phyloP scores from a whole-genome alignment of 1,284 basidiomycete genomes.

The Moniliophthora roreri region DNA sequence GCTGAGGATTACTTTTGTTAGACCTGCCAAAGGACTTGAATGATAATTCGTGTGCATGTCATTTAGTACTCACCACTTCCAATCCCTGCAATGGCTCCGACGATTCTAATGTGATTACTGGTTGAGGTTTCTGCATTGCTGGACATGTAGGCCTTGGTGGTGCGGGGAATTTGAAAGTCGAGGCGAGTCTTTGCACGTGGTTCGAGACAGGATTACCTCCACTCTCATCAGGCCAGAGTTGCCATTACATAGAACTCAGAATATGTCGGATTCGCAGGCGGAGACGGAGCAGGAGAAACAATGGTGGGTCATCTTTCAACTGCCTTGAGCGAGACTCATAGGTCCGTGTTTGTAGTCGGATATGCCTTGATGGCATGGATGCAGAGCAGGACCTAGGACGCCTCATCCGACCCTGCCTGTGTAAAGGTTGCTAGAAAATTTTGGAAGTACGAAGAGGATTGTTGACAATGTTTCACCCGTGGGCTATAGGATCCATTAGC shows the following conservation, averaged over 20 bases:
- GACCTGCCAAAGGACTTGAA: slow-evolving; percentile 33
- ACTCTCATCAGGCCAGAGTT: not conserved
- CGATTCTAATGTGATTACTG: slow-evolving; percentile 45
- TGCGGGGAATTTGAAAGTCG: not conserved
- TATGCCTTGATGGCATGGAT: slow-evolving; percentile 66
- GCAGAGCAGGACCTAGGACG: slow-evolving; percentile 61
- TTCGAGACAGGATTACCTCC: no score
- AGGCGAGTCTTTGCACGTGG: not conserved
- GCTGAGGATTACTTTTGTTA: slow-evolving; percentile 52
- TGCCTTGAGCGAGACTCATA: no score
- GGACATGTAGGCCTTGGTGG: not conserved
- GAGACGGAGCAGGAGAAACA: slow-evolving; percentile 44
- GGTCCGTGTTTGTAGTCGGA: slow-evolving; percentile 38
- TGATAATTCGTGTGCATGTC: not conserved
- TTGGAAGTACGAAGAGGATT: no score
- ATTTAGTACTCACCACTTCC: slow-evolving; percentile 51
- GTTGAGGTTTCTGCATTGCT: not conserved
- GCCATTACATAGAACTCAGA: not conserved
- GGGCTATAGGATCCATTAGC: slow-evolving; percentile 65
- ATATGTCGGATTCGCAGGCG: slow-evolving; percentile 1
- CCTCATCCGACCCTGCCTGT: slow-evolving; percentile 75
- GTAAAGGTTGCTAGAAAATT: slow-evolving; percentile 24
- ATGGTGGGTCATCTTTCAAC: slow-evolving; percentile 31
- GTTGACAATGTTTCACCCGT: no score
- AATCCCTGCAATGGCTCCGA: slow-evolving; percentile 60